Evolutionary conservation across 495 filamentous ascomycete species (phyloP).

Genomic region (Penicillium malachiteum): DNA sequence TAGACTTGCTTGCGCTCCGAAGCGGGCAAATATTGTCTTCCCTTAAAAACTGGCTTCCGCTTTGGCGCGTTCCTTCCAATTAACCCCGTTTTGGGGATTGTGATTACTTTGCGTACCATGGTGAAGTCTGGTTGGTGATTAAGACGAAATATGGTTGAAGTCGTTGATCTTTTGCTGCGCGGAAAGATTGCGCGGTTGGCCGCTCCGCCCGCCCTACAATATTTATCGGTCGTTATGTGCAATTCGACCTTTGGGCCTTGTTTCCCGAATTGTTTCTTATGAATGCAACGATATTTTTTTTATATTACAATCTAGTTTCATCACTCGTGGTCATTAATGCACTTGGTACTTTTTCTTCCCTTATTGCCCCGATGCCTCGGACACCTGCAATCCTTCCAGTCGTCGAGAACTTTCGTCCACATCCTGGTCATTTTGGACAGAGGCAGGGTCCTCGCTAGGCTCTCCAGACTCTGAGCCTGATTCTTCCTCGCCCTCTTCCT

Average conservation of each 20-base stretch:
- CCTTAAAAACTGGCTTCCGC: too few species aligned
- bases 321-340: conserved; percentile 38
- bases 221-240: neutral
- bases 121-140: conserved; percentile 18
- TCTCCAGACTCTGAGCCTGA: conserved; percentile 12
- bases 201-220: conserved; percentile 31
- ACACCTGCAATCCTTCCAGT: conserved; percentile 36
- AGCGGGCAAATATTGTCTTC: conserved; percentile 15
- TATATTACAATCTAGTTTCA: conserved; percentile 32
- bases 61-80: too few species aligned
- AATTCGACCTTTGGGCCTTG: neutral
- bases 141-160: conserved; percentile 2
- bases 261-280: neutral
- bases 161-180: conserved; percentile 32
- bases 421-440: conserved; percentile 10
- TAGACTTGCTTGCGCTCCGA: conserved; percentile 59
- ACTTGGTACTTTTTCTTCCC: conserved; percentile 6
- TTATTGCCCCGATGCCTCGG: conserved; percentile 23
- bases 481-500: conserved; percentile 18
- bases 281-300: conserved; percentile 2
- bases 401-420: conserved; percentile 35
- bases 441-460: conserved; percentile 16
- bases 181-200: conserved; percentile 39
- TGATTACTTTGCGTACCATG: conserved; percentile 38
- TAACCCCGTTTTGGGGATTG: conserved; percentile 23